These are phyloP conservation scores for Babesia ovis DNA, from an alignment of 169 alveolate genomes.

Conservation along the genomic window DNA sequence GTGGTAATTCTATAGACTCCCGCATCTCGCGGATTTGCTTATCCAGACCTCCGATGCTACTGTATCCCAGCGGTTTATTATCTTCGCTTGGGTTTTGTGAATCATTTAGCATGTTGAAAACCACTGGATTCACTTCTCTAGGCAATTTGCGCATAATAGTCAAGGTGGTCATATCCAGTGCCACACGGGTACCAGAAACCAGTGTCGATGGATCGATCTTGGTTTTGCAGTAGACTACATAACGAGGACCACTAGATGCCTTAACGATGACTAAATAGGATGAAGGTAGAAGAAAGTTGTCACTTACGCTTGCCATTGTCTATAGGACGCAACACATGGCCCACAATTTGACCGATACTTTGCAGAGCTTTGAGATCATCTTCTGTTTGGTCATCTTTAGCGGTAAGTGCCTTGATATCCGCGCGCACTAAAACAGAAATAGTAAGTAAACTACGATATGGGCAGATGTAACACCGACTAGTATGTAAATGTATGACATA, in stretches of 20 bases:
- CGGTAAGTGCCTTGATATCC: conserved; percentile 80
- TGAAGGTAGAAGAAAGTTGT: not conserved
- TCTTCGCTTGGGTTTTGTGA: conserved; percentile 88
- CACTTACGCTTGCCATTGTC: conserved; percentile 88
- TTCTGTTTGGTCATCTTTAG: conserved; percentile 92
- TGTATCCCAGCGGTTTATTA: conserved; percentile 63
- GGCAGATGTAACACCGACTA: not conserved
- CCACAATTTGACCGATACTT: conserved; percentile 97
- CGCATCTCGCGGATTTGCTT: conserved; percentile 97
- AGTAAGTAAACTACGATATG: not conserved
- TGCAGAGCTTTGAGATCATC: conserved; percentile 95
- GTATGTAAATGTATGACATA: not conserved
- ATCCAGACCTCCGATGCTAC: conserved; percentile 92
- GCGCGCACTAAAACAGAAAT: conserved; percentile 44
- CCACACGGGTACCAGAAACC: conserved; percentile 96
- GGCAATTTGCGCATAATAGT: conserved; percentile 97
- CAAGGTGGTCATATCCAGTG: conserved; percentile 97
- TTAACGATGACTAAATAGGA: conserved; percentile 86
- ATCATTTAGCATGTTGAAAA: conserved; percentile 96
- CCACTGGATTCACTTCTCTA: conserved; percentile 98
- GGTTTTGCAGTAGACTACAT: conserved; percentile 95
- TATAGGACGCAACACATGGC: conserved; percentile 93
- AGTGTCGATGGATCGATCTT: conserved; percentile 89
- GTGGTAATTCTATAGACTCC: conserved; percentile 98
- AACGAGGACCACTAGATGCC: conserved; percentile 96